Evolutionary conservation across 73 alveolate species (phyloP).

Genomic region (Paramecium pentaurelia): DNA sequence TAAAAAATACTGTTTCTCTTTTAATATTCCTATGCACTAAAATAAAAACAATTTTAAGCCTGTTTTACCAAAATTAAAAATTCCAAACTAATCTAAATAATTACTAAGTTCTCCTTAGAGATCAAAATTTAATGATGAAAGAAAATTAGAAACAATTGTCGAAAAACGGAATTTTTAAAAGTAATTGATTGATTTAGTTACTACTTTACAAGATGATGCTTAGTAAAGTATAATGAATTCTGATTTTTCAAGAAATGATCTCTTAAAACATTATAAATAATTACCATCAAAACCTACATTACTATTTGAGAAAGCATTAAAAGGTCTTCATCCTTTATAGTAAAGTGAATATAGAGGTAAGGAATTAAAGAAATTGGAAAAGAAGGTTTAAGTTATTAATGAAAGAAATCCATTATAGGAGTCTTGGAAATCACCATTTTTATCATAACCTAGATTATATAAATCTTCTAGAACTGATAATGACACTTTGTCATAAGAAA

Average conservation of each 20-base stretch:
- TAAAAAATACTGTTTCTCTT: neutral
- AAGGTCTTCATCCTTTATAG: constrained; percentile 25
- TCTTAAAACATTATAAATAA: neutral
- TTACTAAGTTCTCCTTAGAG: neutral
- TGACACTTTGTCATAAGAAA: neutral
- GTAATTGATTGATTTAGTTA: neutral
- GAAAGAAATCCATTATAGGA: constrained; percentile 34
- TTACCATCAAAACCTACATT: neutral
- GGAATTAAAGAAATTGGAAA: constrained; percentile 2
- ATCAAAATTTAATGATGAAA: neutral
- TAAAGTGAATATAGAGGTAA: neutral
- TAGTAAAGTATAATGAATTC: neutral
- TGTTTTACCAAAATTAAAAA: neutral
- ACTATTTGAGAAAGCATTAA: neutral
- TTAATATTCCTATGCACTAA: neutral
- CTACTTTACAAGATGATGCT: constrained; percentile 12
- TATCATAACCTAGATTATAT: neutral
- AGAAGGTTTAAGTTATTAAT: constrained; percentile 1
- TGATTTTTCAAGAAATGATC: neutral
- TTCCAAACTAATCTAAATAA: neutral
- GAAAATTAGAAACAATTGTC: neutral
- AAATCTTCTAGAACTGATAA: neutral
- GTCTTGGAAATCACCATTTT: constrained; percentile 29
- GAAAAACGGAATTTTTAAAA: neutral
- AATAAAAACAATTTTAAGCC: neutral